These are phyloP conservation scores for Conoideocrella luteorostrata DNA, from an alignment of 2,329 filamentous ascomycete genomes.

Conservation along the genomic window DNA sequence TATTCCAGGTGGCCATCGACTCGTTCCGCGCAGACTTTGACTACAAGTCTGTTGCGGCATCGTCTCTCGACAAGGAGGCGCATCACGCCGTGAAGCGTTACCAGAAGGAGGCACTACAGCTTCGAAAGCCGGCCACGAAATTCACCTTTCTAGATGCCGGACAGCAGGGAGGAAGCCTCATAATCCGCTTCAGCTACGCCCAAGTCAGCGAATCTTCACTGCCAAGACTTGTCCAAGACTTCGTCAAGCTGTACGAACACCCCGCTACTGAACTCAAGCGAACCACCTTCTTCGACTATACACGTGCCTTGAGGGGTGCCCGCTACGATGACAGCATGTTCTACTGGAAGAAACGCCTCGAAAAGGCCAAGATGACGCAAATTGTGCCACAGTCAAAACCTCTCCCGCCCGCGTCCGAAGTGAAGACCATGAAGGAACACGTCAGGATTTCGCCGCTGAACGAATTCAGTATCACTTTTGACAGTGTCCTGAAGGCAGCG, in stretches of 20 bases:
- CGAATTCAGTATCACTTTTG: conserved; percentile 40
- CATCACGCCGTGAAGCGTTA: conserved; percentile 38
- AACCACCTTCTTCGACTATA: conserved; percentile 42
- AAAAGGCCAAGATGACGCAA: conserved; percentile 40
- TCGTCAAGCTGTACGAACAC: conserved; percentile 39
- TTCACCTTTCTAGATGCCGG: conserved; percentile 45
- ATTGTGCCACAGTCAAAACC: conserved; percentile 37
- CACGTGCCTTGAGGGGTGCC: conserved; percentile 31
- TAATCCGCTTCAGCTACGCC: conserved; percentile 41
- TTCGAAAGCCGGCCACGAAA: conserved; percentile 38
- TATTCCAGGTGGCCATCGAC: conserved; percentile 43
- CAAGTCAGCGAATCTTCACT: conserved; percentile 44
- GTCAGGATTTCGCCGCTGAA: conserved; percentile 34
- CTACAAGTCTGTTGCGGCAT: conserved; percentile 32
- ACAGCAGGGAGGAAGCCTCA: conserved; percentile 39
- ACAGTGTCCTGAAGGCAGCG: conserved; percentile 49
- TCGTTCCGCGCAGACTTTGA: conserved; percentile 37
- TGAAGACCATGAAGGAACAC: conserved; percentile 33
- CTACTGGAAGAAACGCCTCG: conserved; percentile 40
- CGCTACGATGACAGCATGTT: conserved; percentile 32
- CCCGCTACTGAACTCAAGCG: conserved; percentile 26
- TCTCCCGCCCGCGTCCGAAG: conserved; percentile 28
- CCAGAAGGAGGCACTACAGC: conserved; percentile 31
- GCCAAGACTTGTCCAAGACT: conserved; percentile 40
- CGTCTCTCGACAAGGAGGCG: conserved; percentile 30